Conservation (phyloP, 345 rosid species). For the Syzygium jambos region DNA sequence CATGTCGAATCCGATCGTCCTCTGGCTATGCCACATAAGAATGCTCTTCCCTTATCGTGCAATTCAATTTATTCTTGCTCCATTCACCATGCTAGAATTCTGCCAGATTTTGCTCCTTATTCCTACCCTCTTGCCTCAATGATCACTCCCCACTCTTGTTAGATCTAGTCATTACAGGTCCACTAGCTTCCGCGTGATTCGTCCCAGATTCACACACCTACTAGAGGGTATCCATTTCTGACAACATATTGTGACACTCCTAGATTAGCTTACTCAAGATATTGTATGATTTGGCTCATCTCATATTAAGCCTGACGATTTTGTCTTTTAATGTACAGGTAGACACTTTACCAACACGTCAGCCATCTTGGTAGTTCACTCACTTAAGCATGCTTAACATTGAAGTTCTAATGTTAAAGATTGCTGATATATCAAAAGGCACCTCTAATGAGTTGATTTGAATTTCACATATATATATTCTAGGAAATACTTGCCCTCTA, state of each 20-base stretch:
- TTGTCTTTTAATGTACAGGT: not conserved
- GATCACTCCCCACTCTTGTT: not conserved
- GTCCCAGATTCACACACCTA: not conserved
- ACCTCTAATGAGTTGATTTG: not conserved
- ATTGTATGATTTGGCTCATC: not conserved
- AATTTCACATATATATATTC: not conserved
- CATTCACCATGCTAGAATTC: not conserved
- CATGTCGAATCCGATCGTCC: too few relatives aligned
- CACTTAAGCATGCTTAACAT: not conserved
- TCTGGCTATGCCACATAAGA: not conserved
- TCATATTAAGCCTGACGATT: not conserved
- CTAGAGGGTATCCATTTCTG: accelerated
- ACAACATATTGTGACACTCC: not conserved
- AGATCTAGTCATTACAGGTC: not conserved
- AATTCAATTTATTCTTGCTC: not conserved
- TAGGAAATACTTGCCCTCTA: too few relatives aligned
- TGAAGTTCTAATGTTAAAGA: not conserved
- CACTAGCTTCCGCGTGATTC: not conserved
- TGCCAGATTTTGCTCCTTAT: not conserved
- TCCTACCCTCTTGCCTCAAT: not conserved
- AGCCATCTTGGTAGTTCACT: not conserved
- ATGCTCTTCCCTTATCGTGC: not conserved
- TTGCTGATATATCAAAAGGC: not conserved
- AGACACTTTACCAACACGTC: not conserved
- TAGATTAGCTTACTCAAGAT: not conserved